Evolutionary conservation across 164 flowering plant species (phyloP), one percentile per base, ranked within the genome.

Genomic region (Hamamelis virginiana): DNA sequence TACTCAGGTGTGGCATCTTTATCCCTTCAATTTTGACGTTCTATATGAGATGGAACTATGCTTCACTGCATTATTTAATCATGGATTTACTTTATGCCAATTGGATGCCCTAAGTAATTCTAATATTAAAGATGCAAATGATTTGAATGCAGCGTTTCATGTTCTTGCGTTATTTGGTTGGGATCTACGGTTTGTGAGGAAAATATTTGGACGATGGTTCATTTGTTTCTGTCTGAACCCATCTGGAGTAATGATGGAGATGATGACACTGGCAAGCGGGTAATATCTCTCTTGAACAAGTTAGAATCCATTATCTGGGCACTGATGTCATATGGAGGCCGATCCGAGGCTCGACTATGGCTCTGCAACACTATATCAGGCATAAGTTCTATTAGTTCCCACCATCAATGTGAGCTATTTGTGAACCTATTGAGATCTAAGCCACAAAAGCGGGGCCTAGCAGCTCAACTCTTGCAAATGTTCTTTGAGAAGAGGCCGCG

Each of bases 271-370:
- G 63, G 60, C 14, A 69, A 75, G 68, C 65, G 23, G 50, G 81
- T 74, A 66, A 67, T 76, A 19, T 78, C 86, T 47, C 80, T 80
- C 62, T 71, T 90, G 64, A 69, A 74, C 53, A 72, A 82, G 67
- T 70, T 94, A 78, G 97, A 84, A 73, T 74, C 83, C 11, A 65
- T 74, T 57, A 61, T 94, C n/a, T 77, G 91, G 87, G 80, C 84
- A 8, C 11, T 87, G 64, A 74, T 92, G 38, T 68, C 78, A 16
- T 76, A 85, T 15, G 83, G 80, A 59, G 84, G 88, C n/a, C 89
- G 96, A 60, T 85, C 96, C 1, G 97, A 91, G 80, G 90, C 90
- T 72, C 91, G 97, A 9, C 51, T 91, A 23, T 94, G 98, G 98
- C 86, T 94, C 61, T 85, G 85, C 79, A 84, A 78, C 38, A 70